Base-by-base conservation (phyloP, 345 rosid species). In the Salix arbutifolia region DNA sequence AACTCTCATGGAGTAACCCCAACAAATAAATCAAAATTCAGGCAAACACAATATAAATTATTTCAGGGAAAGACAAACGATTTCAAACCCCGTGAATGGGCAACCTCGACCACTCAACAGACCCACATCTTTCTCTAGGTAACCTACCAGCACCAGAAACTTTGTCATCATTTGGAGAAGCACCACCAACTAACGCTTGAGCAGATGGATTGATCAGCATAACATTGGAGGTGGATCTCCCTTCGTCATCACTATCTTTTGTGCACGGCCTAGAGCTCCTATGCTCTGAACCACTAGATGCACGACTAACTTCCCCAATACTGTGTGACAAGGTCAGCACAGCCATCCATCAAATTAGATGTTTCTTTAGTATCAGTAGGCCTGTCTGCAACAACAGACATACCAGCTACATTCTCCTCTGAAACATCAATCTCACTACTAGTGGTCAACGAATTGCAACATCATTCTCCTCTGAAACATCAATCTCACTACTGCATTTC, bases 21-120 rank as follows among this genome's bases (percentile, higher is more conserved):
- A 79, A 50, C 13, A 3, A 68, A 72, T 28, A 38, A 58, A 58
- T 38, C 3, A 25, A 60, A 73, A 44, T 30, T 58, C 62, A 60
- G 65, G 28, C 23, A 25, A 42, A 52, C 37, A 68, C 18, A 65
- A 65, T n/a, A 61, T 38, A 72, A 18, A 50, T 11, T 28, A 69
- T 67, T 75, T 81, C 25, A 67, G 68, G 30, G 46, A 48, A 65
- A 75, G 19, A 40, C 44, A 72, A 91, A 89, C 3, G 87, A 82
- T 75, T 77, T 84, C 67, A 84, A 73, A 77, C 78, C 79, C 79
- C 82, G 87, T 50, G 84, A 80, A 71, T 69, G 72, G 84, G 83
- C 88, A 89, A 74, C 71, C 69, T 67, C 26, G 85, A 81, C 85
- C 84, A 66, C 77, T 83, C 86, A 33, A 74, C 72, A 9, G 83